A percentile compares a stretch with the other conserved stretches of the same genome.
These are phyloP conservation scores for Thelonectria blattea DNA, from an alignment of 2,329 filamentous ascomycete genomes.

Conservation along the genomic window DNA sequence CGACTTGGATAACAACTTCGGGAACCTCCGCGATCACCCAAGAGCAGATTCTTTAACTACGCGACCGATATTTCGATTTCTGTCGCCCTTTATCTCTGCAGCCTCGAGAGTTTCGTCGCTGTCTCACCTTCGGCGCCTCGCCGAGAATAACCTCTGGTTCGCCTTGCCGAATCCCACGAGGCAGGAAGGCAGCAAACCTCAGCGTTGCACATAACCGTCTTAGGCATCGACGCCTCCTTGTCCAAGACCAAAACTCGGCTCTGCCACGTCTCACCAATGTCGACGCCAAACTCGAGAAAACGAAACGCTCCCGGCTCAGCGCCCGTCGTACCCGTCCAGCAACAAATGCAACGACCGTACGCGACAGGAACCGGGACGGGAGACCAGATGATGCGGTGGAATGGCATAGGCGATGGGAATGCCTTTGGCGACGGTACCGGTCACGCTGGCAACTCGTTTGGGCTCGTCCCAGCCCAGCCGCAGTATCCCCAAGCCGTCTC, in stretches of 20 bases:
- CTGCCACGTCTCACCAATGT: conserved; percentile 45
- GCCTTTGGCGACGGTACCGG: conserved; percentile 46
- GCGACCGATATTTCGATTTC: background rate
- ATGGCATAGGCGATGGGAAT: conserved; percentile 45
- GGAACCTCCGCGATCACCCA: background rate
- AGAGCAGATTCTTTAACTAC: background rate
- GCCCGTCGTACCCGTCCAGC: conserved; percentile 63
- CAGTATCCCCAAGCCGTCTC: conserved; percentile 42
- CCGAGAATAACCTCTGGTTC: conserved; percentile 14
- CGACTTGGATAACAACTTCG: conserved; percentile 1
- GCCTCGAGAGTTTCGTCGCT: conserved; percentile 8
- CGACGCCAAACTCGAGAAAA: conserved; percentile 66
- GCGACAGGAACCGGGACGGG: conserved; percentile 52
- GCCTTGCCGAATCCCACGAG: conserved; percentile 18
- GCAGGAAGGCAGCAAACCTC: conserved; percentile 17
- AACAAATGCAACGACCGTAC: conserved; percentile 57
- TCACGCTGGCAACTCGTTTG: conserved; percentile 45
- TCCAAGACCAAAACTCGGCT: conserved; percentile 18
- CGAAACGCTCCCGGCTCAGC: conserved; percentile 74
- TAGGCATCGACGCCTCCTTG: conserved; percentile 29
- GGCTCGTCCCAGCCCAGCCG: conserved; percentile 46
- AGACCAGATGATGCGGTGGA: conserved; percentile 57
- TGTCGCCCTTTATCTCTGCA: background rate
- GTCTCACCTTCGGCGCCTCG: conserved; percentile 10
- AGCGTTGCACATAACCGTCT: conserved; percentile 19